These are phyloP conservation scores for Leishmania arabica DNA, from an alignment of 208 protist species.

Conservation along the genomic window DNA sequence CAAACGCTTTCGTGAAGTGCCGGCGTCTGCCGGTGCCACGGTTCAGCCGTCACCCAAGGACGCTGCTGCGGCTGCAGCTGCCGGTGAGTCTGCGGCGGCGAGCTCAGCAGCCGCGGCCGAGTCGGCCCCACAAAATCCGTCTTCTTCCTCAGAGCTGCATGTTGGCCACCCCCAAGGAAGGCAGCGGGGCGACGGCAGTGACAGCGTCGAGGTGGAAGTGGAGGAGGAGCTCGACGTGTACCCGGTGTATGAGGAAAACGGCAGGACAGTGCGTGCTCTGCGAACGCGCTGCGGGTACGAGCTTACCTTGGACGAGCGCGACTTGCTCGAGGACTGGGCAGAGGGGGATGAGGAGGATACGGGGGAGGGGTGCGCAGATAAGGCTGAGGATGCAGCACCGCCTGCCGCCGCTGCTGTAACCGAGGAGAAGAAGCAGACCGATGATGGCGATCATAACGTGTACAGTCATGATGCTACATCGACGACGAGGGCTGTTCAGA, in stretches of 20 bases:
- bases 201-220: conserved; percentile 13
- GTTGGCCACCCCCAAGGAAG: background rate
- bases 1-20: conserved; percentile 25
- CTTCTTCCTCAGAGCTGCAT: conserved; percentile 3
- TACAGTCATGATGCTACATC: background rate
- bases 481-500: conserved; percentile 31
- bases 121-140: background rate
- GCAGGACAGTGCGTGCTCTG: conserved; percentile 49
- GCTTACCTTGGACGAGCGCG: conserved; percentile 70
- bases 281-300: conserved; percentile 54
- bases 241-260: conserved; percentile 52
- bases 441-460: background rate
- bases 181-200: background rate
- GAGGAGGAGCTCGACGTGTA: conserved; percentile 26
- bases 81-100: background rate
- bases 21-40: background rate
- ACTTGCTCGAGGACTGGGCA: conserved; percentile 39
- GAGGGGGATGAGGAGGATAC: conserved; percentile 18
- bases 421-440: background rate
- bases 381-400: conserved; percentile 5
- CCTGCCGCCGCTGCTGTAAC: background rate
- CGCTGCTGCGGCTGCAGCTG: background rate
- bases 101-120: background rate
- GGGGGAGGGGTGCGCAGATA: conserved; percentile 30
- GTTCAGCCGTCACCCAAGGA: background rate